Conservation (phyloP, 345 rosid species). For the Populus euphratica region DNA sequence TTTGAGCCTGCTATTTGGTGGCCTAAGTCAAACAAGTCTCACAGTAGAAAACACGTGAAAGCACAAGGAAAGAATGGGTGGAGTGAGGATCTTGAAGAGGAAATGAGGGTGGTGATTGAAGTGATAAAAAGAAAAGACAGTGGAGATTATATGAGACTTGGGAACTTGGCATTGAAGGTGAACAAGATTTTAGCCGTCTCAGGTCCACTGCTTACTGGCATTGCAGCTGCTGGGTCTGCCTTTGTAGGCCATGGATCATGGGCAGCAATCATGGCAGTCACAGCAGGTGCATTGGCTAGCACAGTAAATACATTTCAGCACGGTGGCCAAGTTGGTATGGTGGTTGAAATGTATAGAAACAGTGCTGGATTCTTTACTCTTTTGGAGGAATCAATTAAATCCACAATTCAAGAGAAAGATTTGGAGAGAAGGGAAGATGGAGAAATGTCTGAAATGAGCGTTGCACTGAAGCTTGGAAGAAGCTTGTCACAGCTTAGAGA, state of each 20-base stretch:
- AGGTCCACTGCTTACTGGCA: slow-evolving; percentile 38
- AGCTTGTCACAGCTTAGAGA: slow-evolving; percentile 45
- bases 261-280: slow-evolving; percentile 24
- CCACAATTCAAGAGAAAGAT: neutral
- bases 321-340: slow-evolving; percentile 54
- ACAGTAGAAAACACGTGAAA: neutral
- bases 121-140: slow-evolving; percentile 36
- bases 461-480: slow-evolving; percentile 47
- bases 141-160: slow-evolving; percentile 40
- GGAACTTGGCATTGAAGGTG: slow-evolving; percentile 34
- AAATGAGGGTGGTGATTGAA: slow-evolving; percentile 36
- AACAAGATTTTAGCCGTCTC: slow-evolving; percentile 44
- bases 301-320: slow-evolving; percentile 39
- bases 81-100: slow-evolving; percentile 33
- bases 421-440: slow-evolving; percentile 36
- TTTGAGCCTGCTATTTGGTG: slow-evolving; percentile 39
- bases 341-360: slow-evolving; percentile 55
- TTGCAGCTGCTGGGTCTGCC: slow-evolving; percentile 37
- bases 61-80: slow-evolving; percentile 20
- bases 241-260: slow-evolving; percentile 10
- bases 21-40: slow-evolving; percentile 7
- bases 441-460: slow-evolving; percentile 33
- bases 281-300: slow-evolving; percentile 36
- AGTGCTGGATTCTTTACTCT: slow-evolving; percentile 38
- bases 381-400: slow-evolving; percentile 33